These are phyloP conservation scores for Neurospora sp. DNA, from an alignment of 495 filamentous ascomycete genomes.

Conservation along the genomic window DNA sequence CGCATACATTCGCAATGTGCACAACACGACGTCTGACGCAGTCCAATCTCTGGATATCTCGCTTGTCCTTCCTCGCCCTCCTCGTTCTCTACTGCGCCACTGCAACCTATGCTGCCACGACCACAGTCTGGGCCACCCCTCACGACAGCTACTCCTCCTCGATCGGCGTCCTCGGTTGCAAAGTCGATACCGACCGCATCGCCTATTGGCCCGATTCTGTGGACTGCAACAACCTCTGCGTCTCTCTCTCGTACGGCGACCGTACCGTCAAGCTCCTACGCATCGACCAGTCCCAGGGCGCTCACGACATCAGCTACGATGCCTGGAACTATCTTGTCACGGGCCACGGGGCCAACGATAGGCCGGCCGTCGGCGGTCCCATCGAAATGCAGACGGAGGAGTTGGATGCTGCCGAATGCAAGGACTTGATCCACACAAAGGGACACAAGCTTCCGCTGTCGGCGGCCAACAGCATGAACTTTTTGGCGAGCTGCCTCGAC, in stretches of 20 bases:
- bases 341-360: slow-evolving; percentile 31
- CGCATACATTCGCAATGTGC: background rate
- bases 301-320: slow-evolving; percentile 40
- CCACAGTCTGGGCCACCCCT: slow-evolving; percentile 37
- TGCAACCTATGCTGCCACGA: slow-evolving; percentile 15
- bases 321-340: slow-evolving; percentile 41
- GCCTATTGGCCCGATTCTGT: slow-evolving; percentile 39
- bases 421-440: slow-evolving; percentile 30
- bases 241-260: slow-evolving; percentile 30
- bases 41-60: background rate
- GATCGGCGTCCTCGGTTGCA: slow-evolving; percentile 39
- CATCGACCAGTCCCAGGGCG: slow-evolving; percentile 37
- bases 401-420: slow-evolving; percentile 24
- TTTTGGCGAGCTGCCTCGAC: slow-evolving; percentile 31
- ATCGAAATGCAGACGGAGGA: slow-evolving; percentile 32
- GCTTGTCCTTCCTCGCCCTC: background rate
- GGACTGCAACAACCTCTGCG: slow-evolving; percentile 38
- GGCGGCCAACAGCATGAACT: slow-evolving; percentile 42
- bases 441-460: slow-evolving; percentile 35
- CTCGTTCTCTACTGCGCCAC: slow-evolving; percentile 14
- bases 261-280: slow-evolving; percentile 34
- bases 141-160: slow-evolving; percentile 41
- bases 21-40: background rate
- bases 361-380: slow-evolving; percentile 33
- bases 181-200: slow-evolving; percentile 36